Evolutionary conservation across 148 eudicot species (phyloP), one percentile per base, ranked within the genome.

Genomic region (Vaccinium vitisidaea): DNA sequence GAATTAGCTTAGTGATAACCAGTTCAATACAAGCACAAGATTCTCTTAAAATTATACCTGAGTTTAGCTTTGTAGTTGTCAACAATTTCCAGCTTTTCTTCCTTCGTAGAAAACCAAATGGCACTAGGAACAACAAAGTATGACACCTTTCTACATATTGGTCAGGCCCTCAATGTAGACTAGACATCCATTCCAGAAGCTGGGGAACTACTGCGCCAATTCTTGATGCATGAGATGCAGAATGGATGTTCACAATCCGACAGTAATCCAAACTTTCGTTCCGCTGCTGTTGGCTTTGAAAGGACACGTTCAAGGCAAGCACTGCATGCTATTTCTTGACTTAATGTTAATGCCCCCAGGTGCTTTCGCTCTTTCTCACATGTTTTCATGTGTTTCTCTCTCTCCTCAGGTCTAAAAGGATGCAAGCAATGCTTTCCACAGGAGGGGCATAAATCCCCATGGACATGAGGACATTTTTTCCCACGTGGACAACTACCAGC

Each of bases 161-260:
- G 99, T 88, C 99, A 97, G 61, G 99, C 92, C 89, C 99, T 90
- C 84, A 97, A 84, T 23, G 99, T 92, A 83, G 96, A 88, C 83
- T 97, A 93, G 32, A 95, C 92, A 86, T 97, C 98, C 95, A 97
- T 90, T 59, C 99, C 98, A 85, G 95, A 90, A 18, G 95, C 55
- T 19, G 99, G 93, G 15, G 98, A 95, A 82, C 91, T 95, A 80
- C 93, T 86, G 25, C 99, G 95, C 99, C 99, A 97, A 88, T 89
- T 90, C 88, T 98, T 93, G 67, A 97, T 97, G 83, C 99, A 97
- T 3, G 92, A 83, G 67, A 97, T 87, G 83, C 99, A 97, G 80
- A 97, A 97, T 23, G 99, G 94, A 88, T 97, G 99, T 84, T 97
- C 96, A 84, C 99, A 97, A 77, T 97, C 99, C 0, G 98, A 97